phyloP scores from a whole-genome alignment of 257 asterid species.

The Nicotiana tabacum region DNA sequence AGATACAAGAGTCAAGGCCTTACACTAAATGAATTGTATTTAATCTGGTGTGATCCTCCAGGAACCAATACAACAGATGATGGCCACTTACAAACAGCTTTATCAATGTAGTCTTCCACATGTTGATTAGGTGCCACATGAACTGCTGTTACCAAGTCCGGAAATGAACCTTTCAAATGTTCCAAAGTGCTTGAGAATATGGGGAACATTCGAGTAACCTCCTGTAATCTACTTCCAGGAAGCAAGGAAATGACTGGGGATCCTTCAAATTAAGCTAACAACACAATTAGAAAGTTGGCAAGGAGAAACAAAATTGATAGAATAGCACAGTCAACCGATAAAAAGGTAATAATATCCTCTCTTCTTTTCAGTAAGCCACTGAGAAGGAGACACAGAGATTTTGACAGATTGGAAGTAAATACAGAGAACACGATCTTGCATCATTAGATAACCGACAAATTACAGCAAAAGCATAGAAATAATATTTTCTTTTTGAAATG shows the following conservation, averaged over 20 bases:
- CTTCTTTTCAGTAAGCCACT: background rate
- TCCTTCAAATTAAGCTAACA: conserved; percentile 33
- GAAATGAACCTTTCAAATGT: conserved; percentile 37
- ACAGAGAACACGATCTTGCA: background rate
- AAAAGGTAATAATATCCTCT: background rate
- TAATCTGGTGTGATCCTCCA: conserved; percentile 55
- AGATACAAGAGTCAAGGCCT: conserved; percentile 21
- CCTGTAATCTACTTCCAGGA: conserved; percentile 97
- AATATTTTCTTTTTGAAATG: no score
- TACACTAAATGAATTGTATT: conserved; percentile 72
- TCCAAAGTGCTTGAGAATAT: conserved; percentile 57
- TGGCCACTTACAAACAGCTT: conserved; percentile 54
- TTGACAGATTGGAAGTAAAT: background rate
- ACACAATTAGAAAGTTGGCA: background rate
- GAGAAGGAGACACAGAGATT: background rate
- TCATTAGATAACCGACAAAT: conserved; percentile 5
- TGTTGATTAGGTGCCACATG: conserved; percentile 85
- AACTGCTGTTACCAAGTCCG: conserved; percentile 50
- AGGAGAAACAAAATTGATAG: background rate
- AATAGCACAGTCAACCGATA: background rate
- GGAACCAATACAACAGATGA: conserved; percentile 50
- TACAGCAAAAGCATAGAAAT: conserved; percentile 1
- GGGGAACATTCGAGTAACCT: conserved; percentile 82
- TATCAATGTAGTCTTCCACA: conserved; percentile 51
- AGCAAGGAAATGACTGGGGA: conserved; percentile 70